Percentiles rank a stretch among this genome's conserved stretches.
phyloP scores from a whole-genome alignment of 2,329 filamentous ascomycete species.

The Fusarium verrucosum region DNA sequence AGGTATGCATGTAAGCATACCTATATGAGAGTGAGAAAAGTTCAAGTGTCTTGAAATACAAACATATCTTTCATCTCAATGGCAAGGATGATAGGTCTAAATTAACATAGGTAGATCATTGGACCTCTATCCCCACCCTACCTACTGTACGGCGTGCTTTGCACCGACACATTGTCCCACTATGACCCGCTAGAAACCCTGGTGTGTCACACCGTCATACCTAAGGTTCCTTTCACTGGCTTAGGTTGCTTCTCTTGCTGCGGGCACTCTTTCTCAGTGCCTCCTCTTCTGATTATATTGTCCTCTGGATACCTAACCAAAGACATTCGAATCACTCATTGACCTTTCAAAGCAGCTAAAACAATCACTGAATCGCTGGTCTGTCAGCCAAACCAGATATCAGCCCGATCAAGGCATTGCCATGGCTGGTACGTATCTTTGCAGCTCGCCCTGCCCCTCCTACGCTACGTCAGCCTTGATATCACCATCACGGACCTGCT shows the following conservation, averaged over 20 bases:
- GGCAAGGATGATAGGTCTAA: constrained; percentile 2
- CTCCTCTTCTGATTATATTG: constrained; percentile 8
- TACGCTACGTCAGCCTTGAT: constrained; percentile 9
- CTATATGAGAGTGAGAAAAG: background rate
- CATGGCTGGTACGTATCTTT: constrained; percentile 40
- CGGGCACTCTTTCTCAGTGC: constrained; percentile 17
- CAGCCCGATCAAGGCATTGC: constrained; percentile 11
- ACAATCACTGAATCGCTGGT: background rate
- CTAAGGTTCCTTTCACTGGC: background rate
- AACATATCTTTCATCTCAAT: constrained; percentile 15
- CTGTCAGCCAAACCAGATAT: background rate
- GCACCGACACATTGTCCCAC: constrained; percentile 24
- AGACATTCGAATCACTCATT: background rate
- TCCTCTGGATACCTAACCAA: background rate
- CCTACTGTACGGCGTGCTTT: constrained; percentile 11
- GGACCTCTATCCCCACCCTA: background rate
- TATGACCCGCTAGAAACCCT: constrained; percentile 22
- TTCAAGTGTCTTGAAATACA: background rate
- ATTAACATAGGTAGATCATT: constrained; percentile 18
- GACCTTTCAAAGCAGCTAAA: background rate
- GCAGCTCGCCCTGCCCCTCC: constrained; percentile 25
- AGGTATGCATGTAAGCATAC: background rate
- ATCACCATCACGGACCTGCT: background rate
- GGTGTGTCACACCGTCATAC: constrained; percentile 37
- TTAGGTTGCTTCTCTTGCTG: constrained; percentile 25